phyloP scores from a whole-genome alignment of 2,329 filamentous ascomycete genomes.

The Beauveria scarabaeidicola region DNA sequence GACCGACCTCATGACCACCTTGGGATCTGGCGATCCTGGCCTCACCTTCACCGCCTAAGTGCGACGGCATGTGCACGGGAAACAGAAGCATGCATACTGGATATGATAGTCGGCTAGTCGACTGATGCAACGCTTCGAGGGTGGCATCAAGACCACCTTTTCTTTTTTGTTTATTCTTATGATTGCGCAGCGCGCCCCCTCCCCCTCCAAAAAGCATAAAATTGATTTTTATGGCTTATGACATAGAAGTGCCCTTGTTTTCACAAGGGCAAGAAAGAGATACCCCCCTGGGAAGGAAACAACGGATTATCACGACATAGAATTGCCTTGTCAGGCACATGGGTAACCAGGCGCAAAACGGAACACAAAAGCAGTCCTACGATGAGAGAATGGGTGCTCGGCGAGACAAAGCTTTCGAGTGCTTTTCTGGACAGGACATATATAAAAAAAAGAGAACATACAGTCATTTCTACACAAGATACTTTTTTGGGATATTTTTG shows the following conservation, averaged over 20 bases:
- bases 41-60: constrained; percentile 15
- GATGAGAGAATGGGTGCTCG: not conserved
- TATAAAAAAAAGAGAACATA: not conserved
- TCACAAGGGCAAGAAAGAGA: constrained; percentile 5
- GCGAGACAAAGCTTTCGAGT: not conserved
- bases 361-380: not conserved
- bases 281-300: constrained; percentile 9
- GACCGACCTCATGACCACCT: constrained; percentile 42
- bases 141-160: not conserved
- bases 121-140: constrained; percentile 4
- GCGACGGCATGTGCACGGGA: not conserved
- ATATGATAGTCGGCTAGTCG: constrained; percentile 10
- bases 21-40: constrained; percentile 29
- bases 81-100: not conserved
- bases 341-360: constrained; percentile 1
- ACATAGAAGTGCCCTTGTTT: not conserved
- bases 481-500: not conserved
- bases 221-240: constrained; percentile 11
- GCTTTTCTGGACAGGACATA: not conserved
- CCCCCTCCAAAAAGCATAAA: not conserved
- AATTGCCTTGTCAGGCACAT: not conserved
- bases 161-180: not conserved
- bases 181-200: constrained; percentile 3
- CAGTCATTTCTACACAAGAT: not conserved
- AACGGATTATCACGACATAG: constrained; percentile 1